A percentile compares a stretch with the other conserved stretches of the same genome.
These are phyloP conservation scores for Neonectria ditissima DNA, from an alignment of 2,329 filamentous ascomycete genomes.

Conservation along the genomic window DNA sequence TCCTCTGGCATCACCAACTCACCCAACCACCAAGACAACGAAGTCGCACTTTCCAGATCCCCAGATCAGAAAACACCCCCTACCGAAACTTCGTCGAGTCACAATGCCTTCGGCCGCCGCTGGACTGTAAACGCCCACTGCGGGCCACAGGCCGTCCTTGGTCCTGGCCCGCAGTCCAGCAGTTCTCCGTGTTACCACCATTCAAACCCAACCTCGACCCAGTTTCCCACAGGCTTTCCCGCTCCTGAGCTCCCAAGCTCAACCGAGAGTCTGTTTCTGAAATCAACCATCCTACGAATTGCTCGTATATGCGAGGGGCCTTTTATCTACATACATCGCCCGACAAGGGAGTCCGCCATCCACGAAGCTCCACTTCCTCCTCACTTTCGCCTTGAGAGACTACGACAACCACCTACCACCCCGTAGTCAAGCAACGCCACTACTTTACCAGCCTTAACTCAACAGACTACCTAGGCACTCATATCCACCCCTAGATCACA, in stretches of 20 bases:
- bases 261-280: constrained; percentile 55
- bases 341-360: background rate
- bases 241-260: constrained; percentile 54
- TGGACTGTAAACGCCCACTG: constrained; percentile 94
- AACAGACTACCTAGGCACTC: constrained; percentile 9
- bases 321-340: constrained; percentile 31
- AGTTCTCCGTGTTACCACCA: constrained; percentile 79
- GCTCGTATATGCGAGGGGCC: constrained; percentile 47
- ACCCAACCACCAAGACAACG: constrained; percentile 67
- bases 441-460: constrained; percentile 8
- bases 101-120: constrained; percentile 80
- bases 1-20: constrained; percentile 49
- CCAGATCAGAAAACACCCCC: constrained; percentile 51
- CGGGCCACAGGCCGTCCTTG: constrained; percentile 65
- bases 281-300: constrained; percentile 47
- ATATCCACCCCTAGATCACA: constrained; percentile 16
- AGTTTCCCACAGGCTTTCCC: constrained; percentile 72
- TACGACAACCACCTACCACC: constrained; percentile 1
- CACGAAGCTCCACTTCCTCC: background rate
- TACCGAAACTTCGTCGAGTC: constrained; percentile 76
- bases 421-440: background rate
- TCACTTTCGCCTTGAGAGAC: background rate
- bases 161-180: constrained; percentile 81
- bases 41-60: constrained; percentile 64
- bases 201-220: constrained; percentile 70